Evolutionary conservation across 2,329 filamentous ascomycete species (phyloP).

Genomic region (Chlorencoelia australis): DNA sequence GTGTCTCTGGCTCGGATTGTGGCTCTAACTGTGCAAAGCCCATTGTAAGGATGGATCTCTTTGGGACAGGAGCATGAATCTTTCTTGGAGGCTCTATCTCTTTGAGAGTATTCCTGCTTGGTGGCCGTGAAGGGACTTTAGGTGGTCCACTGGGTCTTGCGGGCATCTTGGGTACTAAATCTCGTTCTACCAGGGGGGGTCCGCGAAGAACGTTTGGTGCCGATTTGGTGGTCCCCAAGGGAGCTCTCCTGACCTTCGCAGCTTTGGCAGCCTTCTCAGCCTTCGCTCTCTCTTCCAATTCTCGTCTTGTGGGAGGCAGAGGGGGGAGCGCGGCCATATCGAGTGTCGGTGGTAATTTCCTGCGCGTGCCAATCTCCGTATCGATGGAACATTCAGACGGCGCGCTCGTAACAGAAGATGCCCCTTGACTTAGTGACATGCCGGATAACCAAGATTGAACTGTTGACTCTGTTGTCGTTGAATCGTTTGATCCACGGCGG

Average conservation of each 20-base stretch:
- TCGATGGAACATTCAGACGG: no score
- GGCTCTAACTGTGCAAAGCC: constrained; percentile 20
- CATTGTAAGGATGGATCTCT: constrained; percentile 17
- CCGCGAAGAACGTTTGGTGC: constrained; percentile 26
- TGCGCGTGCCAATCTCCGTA: constrained; percentile 26
- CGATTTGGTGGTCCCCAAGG: constrained; percentile 31
- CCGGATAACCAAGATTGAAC: no score
- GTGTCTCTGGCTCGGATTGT: constrained; percentile 16
- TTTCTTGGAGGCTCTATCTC: constrained; percentile 12
- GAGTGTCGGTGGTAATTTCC: constrained; percentile 46
- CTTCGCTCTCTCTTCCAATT: constrained; percentile 37
- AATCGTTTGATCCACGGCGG: constrained; percentile 45
- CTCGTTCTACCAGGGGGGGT: constrained; percentile 16
- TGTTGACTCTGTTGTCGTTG: constrained; percentile 45
- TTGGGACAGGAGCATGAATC: constrained; percentile 17
- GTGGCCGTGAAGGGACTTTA: constrained; percentile 40
- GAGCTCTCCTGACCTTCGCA: constrained; percentile 24
- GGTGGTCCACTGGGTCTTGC: constrained; percentile 33
- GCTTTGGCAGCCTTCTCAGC: constrained; percentile 31
- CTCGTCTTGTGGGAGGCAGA: constrained; percentile 44
- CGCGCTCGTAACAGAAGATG: constrained; percentile 38
- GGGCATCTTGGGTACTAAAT: constrained; percentile 20
- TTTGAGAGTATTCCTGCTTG: constrained; percentile 12
- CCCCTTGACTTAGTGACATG: constrained; percentile 36
- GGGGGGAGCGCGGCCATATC: constrained; percentile 47